Evolutionary conservation across 1,139 yeast species (phyloP).

Genomic region (Suhomyces coccinellae): DNA sequence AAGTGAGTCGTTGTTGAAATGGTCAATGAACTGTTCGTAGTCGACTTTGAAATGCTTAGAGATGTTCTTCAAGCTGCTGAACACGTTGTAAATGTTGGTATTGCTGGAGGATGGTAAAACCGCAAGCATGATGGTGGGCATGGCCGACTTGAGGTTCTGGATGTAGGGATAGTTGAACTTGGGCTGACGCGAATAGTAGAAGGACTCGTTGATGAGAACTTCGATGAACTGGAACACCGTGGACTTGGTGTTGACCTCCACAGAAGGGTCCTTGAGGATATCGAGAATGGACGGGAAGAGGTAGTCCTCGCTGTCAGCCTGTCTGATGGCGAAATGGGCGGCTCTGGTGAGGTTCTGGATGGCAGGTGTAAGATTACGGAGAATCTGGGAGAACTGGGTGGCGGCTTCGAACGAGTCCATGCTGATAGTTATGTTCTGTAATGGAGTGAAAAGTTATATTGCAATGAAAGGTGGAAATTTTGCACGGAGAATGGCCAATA

Average conservation of each 20-base stretch:
- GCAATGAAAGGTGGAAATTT: no score
- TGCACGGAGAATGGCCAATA: no score
- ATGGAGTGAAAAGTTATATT: no score
- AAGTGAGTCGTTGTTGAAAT: conserved; percentile 33
- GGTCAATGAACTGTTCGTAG: conserved; percentile 25
- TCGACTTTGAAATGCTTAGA: conserved; percentile 37
- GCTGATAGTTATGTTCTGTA: not conserved
- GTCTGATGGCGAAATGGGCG: conserved; percentile 58
- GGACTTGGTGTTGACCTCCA: conserved; percentile 61
- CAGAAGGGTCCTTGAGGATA: conserved; percentile 49
- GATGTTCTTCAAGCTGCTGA: conserved; percentile 39
- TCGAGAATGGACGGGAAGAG: conserved; percentile 70
- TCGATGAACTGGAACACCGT: conserved; percentile 72
- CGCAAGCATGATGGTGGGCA: conserved; percentile 49
- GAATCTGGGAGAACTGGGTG: conserved; percentile 61
- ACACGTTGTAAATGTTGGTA: conserved; percentile 51
- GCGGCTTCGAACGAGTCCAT: conserved; percentile 86
- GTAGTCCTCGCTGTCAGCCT: conserved; percentile 67
- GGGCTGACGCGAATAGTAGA: conserved; percentile 32
- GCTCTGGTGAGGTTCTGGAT: conserved; percentile 55
- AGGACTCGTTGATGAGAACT: conserved; percentile 47
- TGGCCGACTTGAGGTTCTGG: conserved; percentile 37
- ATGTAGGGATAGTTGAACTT: conserved; percentile 48
- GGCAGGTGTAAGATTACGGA: conserved; percentile 64
- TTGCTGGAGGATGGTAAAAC: conserved; percentile 53